Percentiles rank a stretch among this genome's conserved stretches.
Conservation (phyloP, 2,329 filamentous ascomycete species). For the Mollisia scopiformis region DNA sequence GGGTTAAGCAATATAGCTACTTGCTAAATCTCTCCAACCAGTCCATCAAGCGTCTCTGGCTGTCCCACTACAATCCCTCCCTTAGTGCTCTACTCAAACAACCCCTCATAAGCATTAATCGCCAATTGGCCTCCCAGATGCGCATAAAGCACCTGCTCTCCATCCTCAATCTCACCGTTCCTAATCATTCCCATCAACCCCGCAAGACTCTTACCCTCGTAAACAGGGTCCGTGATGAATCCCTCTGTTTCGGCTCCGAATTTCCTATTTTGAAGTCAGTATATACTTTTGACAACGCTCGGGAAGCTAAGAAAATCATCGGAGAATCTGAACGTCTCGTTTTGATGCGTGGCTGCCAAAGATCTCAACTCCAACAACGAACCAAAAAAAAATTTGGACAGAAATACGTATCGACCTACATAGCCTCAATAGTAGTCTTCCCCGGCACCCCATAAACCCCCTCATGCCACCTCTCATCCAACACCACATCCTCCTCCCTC, state of each 20-base stretch:
- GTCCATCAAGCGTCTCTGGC: too few relatives aligned
- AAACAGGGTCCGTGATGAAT: slow-evolving; percentile 76
- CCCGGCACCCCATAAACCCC: slow-evolving; percentile 71
- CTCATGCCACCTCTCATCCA: slow-evolving; percentile 69
- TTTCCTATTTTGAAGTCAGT: too few relatives aligned
- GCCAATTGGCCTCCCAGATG: slow-evolving; percentile 73
- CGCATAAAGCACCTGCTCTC: slow-evolving; percentile 71
- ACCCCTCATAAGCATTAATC: slow-evolving; percentile 62
- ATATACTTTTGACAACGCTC: too few relatives aligned
- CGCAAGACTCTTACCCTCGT: slow-evolving; percentile 75
- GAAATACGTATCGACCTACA: too few relatives aligned
- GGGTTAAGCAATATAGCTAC: too few relatives aligned
- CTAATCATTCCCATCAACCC: slow-evolving; percentile 71
- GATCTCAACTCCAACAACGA: too few relatives aligned
- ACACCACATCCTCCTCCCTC: slow-evolving; percentile 61
- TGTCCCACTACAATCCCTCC: too few relatives aligned
- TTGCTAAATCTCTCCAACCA: too few relatives aligned
- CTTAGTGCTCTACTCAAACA: slow-evolving; percentile 18
- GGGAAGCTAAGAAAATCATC: too few relatives aligned
- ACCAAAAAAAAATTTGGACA: too few relatives aligned
- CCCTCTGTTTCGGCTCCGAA: slow-evolving; percentile 70
- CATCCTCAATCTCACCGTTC: slow-evolving; percentile 57
- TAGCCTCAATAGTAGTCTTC: slow-evolving; percentile 66
- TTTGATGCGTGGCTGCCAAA: too few relatives aligned
- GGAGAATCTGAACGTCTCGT: too few relatives aligned